Evolutionary conservation across 78 protist genomes (phyloP).

Genomic region (Dictyostelium brefeldianum): DNA sequence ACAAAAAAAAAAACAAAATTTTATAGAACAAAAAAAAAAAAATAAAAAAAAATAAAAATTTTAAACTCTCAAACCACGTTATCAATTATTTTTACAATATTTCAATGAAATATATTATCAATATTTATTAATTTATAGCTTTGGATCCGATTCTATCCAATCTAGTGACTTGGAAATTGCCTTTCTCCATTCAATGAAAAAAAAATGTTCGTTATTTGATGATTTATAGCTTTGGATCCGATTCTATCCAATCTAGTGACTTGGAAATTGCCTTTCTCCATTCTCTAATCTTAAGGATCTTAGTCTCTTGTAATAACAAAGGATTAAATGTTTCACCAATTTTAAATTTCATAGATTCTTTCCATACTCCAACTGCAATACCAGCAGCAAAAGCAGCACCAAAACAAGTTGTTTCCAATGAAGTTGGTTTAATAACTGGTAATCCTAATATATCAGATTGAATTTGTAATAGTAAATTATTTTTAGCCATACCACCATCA

Average conservation of each 20-base stretch:
- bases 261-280: slow-evolving; percentile 87
- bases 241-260: slow-evolving; percentile 81
- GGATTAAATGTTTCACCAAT: slow-evolving; percentile 41
- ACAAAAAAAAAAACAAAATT: not conserved
- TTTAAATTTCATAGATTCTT: slow-evolving; percentile 19
- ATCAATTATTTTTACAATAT: not conserved
- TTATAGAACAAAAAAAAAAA: not conserved
- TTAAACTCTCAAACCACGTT: not conserved
- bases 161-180: slow-evolving; percentile 84
- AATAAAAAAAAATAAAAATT: not conserved
- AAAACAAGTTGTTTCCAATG: slow-evolving; percentile 89
- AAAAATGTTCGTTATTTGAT: not conserved
- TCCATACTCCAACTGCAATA: slow-evolving; percentile 64
- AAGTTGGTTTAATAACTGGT: slow-evolving; percentile 78
- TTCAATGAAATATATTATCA: not conserved
- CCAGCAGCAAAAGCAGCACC: slow-evolving; percentile 95
- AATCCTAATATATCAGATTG: slow-evolving; percentile 88
- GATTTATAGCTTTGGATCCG: too few species aligned
- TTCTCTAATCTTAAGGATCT: slow-evolving; percentile 13
- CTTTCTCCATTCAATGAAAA: slow-evolving; percentile 63
- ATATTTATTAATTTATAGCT: too few species aligned
- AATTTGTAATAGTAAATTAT: slow-evolving; percentile 84
- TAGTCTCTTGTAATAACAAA: not conserved
- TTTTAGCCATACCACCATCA: slow-evolving; percentile 93
- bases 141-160: slow-evolving; percentile 81